Percentiles rank a stretch among this genome's conserved stretches.
Evolutionary conservation across 306 rosid species (phyloP).

Genomic region (Rosa multiflora): DNA sequence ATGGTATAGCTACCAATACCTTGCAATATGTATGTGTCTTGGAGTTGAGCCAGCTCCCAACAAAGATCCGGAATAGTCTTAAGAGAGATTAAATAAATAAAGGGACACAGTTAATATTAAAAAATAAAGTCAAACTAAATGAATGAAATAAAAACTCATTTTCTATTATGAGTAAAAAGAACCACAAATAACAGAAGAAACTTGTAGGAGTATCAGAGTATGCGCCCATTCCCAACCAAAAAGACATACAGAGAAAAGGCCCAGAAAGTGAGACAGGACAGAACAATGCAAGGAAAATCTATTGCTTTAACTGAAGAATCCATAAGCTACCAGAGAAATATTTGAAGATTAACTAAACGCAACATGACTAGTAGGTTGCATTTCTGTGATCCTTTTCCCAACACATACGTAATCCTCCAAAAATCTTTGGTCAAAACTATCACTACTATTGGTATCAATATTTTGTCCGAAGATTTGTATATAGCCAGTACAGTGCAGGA

Average conservation of each 20-base stretch:
- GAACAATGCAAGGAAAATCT: neutral
- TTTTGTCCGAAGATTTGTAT: neutral
- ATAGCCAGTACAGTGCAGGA: neutral
- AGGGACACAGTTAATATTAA: slow-evolving; percentile 5
- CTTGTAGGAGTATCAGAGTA: neutral
- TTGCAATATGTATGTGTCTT: slow-evolving; percentile 95
- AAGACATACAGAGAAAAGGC: neutral
- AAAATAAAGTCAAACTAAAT: slow-evolving; percentile 3
- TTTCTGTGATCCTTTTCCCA: neutral
- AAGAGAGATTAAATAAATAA: slow-evolving; percentile 10
- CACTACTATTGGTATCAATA: neutral
- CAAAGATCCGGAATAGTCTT: slow-evolving; percentile 93
- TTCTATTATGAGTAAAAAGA: neutral
- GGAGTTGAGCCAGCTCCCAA: slow-evolving; percentile 98
- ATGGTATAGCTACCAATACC: slow-evolving; percentile 38
- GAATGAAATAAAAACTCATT: neutral
- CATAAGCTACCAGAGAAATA: neutral
- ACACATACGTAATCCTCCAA: neutral
- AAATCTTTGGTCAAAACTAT: neutral
- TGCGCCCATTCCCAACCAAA: neutral
- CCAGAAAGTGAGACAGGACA: neutral
- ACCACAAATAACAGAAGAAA: neutral
- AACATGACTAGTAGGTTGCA: neutral
- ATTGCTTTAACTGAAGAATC: neutral
- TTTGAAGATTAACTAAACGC: neutral